Percentiles rank a stretch among this genome's conserved stretches.
Conservation (phyloP, 2,329 filamentous ascomycete species). For the Epichloe sibirici region DNA sequence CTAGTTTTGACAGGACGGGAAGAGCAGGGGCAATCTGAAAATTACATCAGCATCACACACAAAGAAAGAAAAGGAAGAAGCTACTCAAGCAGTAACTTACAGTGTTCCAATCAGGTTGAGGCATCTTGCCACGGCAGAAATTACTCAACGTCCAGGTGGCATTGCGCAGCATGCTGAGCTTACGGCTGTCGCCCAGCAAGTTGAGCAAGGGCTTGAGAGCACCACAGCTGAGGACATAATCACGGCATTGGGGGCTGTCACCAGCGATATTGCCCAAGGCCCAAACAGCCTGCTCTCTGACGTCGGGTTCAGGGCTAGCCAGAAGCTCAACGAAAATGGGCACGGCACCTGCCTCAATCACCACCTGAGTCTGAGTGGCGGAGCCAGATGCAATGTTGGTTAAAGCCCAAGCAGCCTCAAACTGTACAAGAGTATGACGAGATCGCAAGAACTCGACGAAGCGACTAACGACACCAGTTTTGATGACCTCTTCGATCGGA, state of each 20-base stretch:
- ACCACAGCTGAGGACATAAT: slow-evolving; percentile 86
- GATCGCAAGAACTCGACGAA: slow-evolving; percentile 98
- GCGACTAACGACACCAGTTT: slow-evolving; percentile 92
- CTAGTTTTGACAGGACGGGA: slow-evolving; percentile 88
- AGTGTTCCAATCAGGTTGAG: slow-evolving; percentile 94
- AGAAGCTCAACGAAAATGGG: slow-evolving; percentile 97
- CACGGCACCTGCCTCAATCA: slow-evolving; percentile 95
- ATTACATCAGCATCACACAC: neutral
- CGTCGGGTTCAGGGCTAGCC: slow-evolving; percentile 91
- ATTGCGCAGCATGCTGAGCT: slow-evolving; percentile 97
- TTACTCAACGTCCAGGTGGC: slow-evolving; percentile 99
- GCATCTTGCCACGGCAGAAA: slow-evolving; percentile 98
- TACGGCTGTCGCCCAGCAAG: slow-evolving; percentile 91
- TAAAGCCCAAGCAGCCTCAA: slow-evolving; percentile 96
- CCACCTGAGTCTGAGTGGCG: slow-evolving; percentile 93
- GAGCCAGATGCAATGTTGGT: slow-evolving; percentile 99
- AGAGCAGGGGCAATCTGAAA: slow-evolving; percentile 81
- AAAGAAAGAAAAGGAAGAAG: neutral
- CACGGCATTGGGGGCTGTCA: slow-evolving; percentile 93
- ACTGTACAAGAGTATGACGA: slow-evolving; percentile 94
- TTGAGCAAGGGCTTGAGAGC: slow-evolving; percentile 82
- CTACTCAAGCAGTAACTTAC: slow-evolving; percentile 39
- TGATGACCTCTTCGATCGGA: slow-evolving; percentile 97
- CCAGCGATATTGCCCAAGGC: slow-evolving; percentile 97
- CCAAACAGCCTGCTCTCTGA: slow-evolving; percentile 97